Evolutionary conservation across 352 stramenopile genomes (phyloP).

Genomic region (Detonula confervacea): DNA sequence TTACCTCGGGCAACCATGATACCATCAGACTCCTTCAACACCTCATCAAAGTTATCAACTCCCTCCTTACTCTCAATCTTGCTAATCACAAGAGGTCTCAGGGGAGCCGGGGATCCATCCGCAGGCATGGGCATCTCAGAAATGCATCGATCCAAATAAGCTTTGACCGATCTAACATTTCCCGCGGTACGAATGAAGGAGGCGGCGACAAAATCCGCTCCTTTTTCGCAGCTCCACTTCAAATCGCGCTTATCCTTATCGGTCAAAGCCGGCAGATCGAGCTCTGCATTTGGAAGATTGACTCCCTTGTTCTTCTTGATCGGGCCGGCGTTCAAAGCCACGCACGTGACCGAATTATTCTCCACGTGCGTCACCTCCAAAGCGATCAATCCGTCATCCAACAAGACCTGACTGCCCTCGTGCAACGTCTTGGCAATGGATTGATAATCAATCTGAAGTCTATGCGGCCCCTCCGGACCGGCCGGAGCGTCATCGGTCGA

Average conservation of each 20-base stretch:
- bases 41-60: conserved; percentile 93
- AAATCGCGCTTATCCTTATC: conserved; percentile 94
- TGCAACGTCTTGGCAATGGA: conserved; percentile 89
- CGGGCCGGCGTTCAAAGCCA: conserved; percentile 92
- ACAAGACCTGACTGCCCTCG: conserved; percentile 88
- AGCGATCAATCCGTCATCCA: conserved; percentile 92
- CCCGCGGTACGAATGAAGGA: conserved; percentile 93
- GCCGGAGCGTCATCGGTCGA: conserved; percentile 77
- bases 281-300: conserved; percentile 91
- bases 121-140: conserved; percentile 36
- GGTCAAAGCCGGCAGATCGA: conserved; percentile 92
- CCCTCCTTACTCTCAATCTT: conserved; percentile 94
- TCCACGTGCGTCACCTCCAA: conserved; percentile 87
- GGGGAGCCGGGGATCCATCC: conserved; percentile 55
- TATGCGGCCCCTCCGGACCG: conserved; percentile 85
- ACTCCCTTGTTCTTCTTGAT: conserved; percentile 94
- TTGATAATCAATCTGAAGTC: conserved; percentile 93
- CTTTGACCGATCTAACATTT: conserved; percentile 86
- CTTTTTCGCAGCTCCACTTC: conserved; percentile 90
- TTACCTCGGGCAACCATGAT: conserved; percentile 98
- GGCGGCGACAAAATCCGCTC: conserved; percentile 93
- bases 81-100: conserved; percentile 92
- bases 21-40: conserved; percentile 92
- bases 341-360: conserved; percentile 86
- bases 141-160: conserved; percentile 88